phyloP scores from a whole-genome alignment of 1,284 basidiomycete species.

The Leucoagaricus sp. region DNA sequence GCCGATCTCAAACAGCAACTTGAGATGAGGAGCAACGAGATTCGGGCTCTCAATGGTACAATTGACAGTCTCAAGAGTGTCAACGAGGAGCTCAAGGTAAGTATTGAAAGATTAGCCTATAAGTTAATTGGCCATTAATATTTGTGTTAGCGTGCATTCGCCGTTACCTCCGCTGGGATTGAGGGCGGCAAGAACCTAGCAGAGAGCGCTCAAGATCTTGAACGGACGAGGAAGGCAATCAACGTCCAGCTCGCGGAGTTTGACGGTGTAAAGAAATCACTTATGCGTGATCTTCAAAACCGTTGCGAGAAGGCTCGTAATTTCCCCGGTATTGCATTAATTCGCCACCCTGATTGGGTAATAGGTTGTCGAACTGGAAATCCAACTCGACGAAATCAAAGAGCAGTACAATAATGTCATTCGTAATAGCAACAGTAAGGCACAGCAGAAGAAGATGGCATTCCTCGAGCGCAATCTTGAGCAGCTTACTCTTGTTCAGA shows the following conservation, averaged over 20 bases:
- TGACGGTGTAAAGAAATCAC: constrained; percentile 97
- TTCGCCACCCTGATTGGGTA: constrained; percentile 18
- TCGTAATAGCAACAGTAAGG: constrained; percentile 95
- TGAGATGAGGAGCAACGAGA: constrained; percentile 85
- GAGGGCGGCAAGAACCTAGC: constrained; percentile 96
- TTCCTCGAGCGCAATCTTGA: constrained; percentile 98
- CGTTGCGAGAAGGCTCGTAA: constrained; percentile 93
- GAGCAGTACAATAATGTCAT: constrained; percentile 99
- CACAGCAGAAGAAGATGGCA: constrained; percentile 99
- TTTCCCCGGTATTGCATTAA: neutral
- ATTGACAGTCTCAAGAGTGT: constrained; percentile 95
- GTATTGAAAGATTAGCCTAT: constrained; percentile 19
- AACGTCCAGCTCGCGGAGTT: constrained; percentile 98
- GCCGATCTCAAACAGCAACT: constrained; percentile 91
- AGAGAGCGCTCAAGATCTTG: constrained; percentile 95
- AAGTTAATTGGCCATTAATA: constrained; percentile 6
- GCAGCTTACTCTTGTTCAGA: constrained; percentile 94
- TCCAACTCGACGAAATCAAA: constrained; percentile 97
- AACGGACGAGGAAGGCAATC: constrained; percentile 95
- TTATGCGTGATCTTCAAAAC: constrained; percentile 99
- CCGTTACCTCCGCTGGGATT: constrained; percentile 94
- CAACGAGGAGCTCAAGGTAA: constrained; percentile 96
- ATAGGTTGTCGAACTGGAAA: constrained; percentile 98
- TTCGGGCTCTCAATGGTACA: constrained; percentile 81
- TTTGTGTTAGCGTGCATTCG: constrained; percentile 82